Evolutionary conservation across 1,284 basidiomycete species (phyloP).

Genomic region (Cerioporus squamosus): DNA sequence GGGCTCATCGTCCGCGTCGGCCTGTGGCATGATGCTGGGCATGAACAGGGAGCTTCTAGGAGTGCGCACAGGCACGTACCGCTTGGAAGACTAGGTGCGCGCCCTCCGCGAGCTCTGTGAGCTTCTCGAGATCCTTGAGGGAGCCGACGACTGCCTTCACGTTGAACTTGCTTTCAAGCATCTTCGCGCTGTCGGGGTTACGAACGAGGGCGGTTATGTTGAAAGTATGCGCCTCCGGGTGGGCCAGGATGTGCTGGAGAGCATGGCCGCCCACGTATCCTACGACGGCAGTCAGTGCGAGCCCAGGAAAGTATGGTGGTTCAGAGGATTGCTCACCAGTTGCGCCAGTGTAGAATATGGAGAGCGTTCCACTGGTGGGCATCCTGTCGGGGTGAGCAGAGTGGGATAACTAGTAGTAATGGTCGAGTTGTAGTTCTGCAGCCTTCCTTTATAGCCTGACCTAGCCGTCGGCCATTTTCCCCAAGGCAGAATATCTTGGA

Average conservation of each 20-base stretch:
- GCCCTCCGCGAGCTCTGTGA: slow-evolving; percentile 18
- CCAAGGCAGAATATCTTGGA: too few relatives aligned
- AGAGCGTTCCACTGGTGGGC: background rate
- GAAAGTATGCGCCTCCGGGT: slow-evolving; percentile 23
- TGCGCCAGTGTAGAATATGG: slow-evolving; percentile 10
- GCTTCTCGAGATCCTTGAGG: slow-evolving; percentile 18
- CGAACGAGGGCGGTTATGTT: slow-evolving; percentile 31
- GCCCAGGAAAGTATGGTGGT: background rate
- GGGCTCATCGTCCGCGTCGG: slow-evolving; percentile 39
- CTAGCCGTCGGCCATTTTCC: too few relatives aligned
- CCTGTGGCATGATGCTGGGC: slow-evolving; percentile 33
- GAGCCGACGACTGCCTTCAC: slow-evolving; percentile 29
- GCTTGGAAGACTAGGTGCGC: slow-evolving; percentile 27
- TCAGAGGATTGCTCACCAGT: slow-evolving; percentile 10
- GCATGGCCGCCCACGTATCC: slow-evolving; percentile 34
- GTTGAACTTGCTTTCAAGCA: slow-evolving; percentile 20
- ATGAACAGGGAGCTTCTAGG: too few relatives aligned
- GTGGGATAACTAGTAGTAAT: too few relatives aligned
- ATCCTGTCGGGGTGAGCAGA: background rate
- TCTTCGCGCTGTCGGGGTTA: slow-evolving; percentile 25
- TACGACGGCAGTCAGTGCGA: background rate
- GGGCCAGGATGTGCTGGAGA: slow-evolving; percentile 27
- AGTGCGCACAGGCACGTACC: slow-evolving; percentile 1
- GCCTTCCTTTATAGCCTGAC: too few relatives aligned
- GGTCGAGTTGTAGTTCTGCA: too few relatives aligned